Conservation (phyloP, 1,284 basidiomycete genomes). For the Tilletia indica region DNA sequence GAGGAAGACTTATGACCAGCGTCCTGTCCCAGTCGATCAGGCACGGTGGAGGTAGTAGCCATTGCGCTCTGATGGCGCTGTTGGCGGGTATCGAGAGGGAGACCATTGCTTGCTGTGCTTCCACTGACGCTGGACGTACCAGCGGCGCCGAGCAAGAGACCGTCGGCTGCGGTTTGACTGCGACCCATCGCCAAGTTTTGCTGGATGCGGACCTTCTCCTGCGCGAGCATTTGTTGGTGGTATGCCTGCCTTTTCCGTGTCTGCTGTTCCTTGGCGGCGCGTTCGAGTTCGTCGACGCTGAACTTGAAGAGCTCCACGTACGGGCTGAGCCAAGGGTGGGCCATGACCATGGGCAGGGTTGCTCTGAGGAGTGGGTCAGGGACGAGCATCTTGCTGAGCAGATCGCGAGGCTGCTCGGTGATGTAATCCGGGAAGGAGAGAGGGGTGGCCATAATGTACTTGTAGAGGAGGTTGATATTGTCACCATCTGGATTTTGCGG, state of each 20-base stretch:
- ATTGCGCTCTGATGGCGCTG: slow-evolving; percentile 32
- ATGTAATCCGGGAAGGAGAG: slow-evolving; percentile 55
- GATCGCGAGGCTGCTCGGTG: slow-evolving; percentile 49
- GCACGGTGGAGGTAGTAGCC: slow-evolving; percentile 30
- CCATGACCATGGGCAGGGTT: slow-evolving; percentile 51
- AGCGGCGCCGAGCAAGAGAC: not conserved
- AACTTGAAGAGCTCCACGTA: slow-evolving; percentile 55
- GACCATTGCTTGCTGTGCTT: not conserved
- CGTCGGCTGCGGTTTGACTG: slow-evolving; percentile 8
- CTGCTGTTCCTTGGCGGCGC: slow-evolving; percentile 54
- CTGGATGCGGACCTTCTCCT: slow-evolving; percentile 47
- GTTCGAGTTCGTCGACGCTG: slow-evolving; percentile 53
- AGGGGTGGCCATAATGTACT: slow-evolving; percentile 76
- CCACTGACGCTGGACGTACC: not conserved
- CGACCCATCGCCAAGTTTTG: slow-evolving; percentile 16
- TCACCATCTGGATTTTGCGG: slow-evolving; percentile 97
- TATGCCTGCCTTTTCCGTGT: slow-evolving; percentile 53
- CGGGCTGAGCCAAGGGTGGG: slow-evolving; percentile 52
- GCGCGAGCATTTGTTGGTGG: slow-evolving; percentile 54
- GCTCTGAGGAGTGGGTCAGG: slow-evolving; percentile 50
- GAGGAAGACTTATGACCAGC: not conserved
- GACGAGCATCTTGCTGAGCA: slow-evolving; percentile 52
- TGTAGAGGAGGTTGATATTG: slow-evolving; percentile 99
- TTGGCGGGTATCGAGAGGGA: slow-evolving; percentile 23
- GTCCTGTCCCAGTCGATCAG: slow-evolving; percentile 1